A percentile compares a stretch with the other conserved stretches of the same genome.
These are phyloP conservation scores for Solanum sejunctum DNA, from an alignment of 257 asterid species.

Conservation along the genomic window DNA sequence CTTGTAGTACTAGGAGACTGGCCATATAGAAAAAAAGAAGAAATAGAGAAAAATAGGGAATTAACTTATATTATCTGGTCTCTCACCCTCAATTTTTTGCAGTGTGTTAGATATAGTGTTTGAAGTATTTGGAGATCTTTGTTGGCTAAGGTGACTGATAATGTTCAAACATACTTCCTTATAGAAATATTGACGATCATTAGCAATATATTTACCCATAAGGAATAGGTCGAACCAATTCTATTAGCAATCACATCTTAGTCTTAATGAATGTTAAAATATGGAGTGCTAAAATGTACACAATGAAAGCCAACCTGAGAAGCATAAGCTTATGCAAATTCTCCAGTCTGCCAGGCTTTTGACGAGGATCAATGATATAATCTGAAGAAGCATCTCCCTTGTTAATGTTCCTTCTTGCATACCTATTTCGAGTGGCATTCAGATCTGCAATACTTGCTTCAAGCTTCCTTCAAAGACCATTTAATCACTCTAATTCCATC, in stretches of 20 bases:
- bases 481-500: constrained; percentile 66
- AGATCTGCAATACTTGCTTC: constrained; percentile 39
- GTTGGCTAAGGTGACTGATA: constrained; percentile 36
- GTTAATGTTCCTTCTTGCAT: constrained; percentile 39
- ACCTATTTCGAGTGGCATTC: constrained; percentile 52
- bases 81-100: background rate
- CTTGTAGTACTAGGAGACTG: too few relatives aligned
- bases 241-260: too few relatives aligned
- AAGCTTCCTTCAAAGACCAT: constrained; percentile 43
- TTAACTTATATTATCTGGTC: background rate
- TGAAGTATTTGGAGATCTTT: constrained; percentile 38
- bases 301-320: too few relatives aligned
- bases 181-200: too few relatives aligned
- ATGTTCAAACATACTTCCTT: too few relatives aligned
- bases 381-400: constrained; percentile 33
- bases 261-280: too few relatives aligned
- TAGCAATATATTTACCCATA: too few relatives aligned
- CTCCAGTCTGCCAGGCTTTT: too few relatives aligned
- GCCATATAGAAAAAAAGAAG: background rate
- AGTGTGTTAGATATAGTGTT: constrained; percentile 32
- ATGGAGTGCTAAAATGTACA: too few relatives aligned
- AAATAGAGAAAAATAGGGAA: background rate
- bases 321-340: too few relatives aligned
- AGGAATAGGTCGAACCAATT: too few relatives aligned
- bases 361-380: constrained; percentile 4